These are phyloP conservation scores for Trypanosoma grayi DNA, from an alignment of 208 protist genomes.

Conservation along the genomic window DNA sequence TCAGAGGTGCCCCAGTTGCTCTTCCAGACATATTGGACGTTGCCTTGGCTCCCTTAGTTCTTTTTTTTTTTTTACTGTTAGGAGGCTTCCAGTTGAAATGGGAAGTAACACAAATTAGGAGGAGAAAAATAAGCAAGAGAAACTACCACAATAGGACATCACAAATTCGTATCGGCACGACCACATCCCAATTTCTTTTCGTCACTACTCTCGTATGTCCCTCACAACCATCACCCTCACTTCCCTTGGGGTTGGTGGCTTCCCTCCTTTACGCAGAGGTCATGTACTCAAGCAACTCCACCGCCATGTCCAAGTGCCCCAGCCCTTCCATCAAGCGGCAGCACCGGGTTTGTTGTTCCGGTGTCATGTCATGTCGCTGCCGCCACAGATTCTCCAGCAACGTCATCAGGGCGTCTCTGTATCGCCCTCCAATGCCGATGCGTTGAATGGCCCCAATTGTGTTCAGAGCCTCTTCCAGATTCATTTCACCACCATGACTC, in stretches of 20 bases:
- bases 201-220: neutral
- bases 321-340: constrained; percentile 24
- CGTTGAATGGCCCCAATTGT: constrained; percentile 57
- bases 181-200: too few relatives aligned
- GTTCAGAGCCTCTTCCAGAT: constrained; percentile 47
- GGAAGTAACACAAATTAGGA: too few relatives aligned
- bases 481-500: constrained; percentile 54
- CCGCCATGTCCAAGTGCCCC: constrained; percentile 29
- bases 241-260: neutral
- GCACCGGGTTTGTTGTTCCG: constrained; percentile 42
- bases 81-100: too few relatives aligned
- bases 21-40: too few relatives aligned
- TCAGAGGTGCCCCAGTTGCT: too few relatives aligned
- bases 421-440: constrained; percentile 39
- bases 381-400: constrained; percentile 68
- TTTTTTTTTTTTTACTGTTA: too few relatives aligned
- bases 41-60: too few relatives aligned
- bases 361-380: constrained; percentile 40
- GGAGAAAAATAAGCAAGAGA: too few relatives aligned
- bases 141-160: too few relatives aligned
- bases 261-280: constrained; percentile 16
- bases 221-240: neutral
- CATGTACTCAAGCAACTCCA: constrained; percentile 34
- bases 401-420: constrained; percentile 31
- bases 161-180: too few relatives aligned